Conservation (phyloP, 306 rosid species). For the Prunus kanzakura region DNA sequence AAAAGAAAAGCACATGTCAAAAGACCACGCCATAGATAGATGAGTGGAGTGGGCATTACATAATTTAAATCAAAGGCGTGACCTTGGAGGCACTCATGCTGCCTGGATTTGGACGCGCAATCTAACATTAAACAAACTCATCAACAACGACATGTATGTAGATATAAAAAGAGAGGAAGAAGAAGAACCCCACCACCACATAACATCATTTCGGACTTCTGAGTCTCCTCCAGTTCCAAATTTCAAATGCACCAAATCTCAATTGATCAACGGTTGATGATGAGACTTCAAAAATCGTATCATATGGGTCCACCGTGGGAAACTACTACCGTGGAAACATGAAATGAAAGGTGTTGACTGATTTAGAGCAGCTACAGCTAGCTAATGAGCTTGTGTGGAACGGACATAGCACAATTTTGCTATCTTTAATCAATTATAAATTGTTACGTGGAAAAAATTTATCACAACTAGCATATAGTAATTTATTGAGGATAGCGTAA, state of each 20-base stretch:
- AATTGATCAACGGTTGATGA: too few relatives aligned
- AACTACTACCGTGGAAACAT: neutral
- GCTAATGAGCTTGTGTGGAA: neutral
- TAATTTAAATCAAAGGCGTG: neutral
- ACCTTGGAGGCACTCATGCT: conserved; percentile 23
- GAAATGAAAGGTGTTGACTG: neutral
- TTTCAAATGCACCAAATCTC: too few relatives aligned
- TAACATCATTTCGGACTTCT: neutral
- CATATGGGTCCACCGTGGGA: too few relatives aligned
- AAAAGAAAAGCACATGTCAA: neutral
- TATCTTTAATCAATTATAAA: too few relatives aligned
- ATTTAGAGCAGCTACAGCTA: neutral
- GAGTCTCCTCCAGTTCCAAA: too few relatives aligned
- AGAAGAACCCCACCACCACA: neutral
- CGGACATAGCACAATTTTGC: fast-evolving
- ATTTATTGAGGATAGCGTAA: too few relatives aligned
- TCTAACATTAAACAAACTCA: neutral
- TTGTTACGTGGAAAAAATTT: fast-evolving
- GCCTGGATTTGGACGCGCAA: neutral
- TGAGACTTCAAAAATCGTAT: too few relatives aligned
- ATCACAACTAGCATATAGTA: fast-evolving
- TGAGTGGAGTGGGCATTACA: neutral
- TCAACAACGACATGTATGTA: too few relatives aligned
- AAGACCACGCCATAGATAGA: neutral
- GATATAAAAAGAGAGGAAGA: neutral